A percentile compares a stretch with the other conserved stretches of the same genome.
Evolutionary conservation across 2,329 filamentous ascomycete species (phyloP).

Genomic region (Monilinia polystroma): DNA sequence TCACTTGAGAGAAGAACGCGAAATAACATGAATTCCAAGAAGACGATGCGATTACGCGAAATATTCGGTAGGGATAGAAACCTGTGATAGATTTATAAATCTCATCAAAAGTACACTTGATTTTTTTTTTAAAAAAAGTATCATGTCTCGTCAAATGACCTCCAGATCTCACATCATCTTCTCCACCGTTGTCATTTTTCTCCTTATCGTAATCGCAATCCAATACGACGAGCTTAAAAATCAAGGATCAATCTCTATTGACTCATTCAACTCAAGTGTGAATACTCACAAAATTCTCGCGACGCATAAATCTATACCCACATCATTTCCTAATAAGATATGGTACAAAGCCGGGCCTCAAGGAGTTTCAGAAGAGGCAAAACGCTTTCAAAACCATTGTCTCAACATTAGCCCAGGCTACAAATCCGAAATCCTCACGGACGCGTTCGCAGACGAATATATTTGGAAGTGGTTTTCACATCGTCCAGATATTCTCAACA

Average conservation of each 20-base stretch:
- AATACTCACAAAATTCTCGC: not conserved
- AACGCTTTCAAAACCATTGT: slow-evolving; percentile 40
- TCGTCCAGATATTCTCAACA: slow-evolving; percentile 63
- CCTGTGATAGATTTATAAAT: no score
- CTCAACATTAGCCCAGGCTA: slow-evolving; percentile 37
- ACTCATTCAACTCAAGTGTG: not conserved
- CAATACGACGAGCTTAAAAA: not conserved
- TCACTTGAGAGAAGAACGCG: no score
- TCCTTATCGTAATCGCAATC: not conserved
- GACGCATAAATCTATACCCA: not conserved
- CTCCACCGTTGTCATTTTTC: not conserved
- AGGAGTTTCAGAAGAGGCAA: slow-evolving; percentile 39
- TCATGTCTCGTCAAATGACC: not conserved
- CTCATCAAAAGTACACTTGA: no score
- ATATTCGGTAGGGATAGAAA: no score
- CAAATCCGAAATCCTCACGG: slow-evolving; percentile 37
- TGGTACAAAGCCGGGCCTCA: slow-evolving; percentile 45
- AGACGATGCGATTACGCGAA: not conserved
- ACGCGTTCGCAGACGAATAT: slow-evolving; percentile 22
- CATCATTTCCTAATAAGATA: slow-evolving; percentile 36
- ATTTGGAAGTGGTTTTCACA: slow-evolving; percentile 37
- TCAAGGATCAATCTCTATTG: not conserved
- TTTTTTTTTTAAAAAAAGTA: not conserved
- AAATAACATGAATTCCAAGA: no score
- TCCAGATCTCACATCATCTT: not conserved